Conservation (phyloP, 768 basidiomycete genomes). For the Naematelia encephala region DNA sequence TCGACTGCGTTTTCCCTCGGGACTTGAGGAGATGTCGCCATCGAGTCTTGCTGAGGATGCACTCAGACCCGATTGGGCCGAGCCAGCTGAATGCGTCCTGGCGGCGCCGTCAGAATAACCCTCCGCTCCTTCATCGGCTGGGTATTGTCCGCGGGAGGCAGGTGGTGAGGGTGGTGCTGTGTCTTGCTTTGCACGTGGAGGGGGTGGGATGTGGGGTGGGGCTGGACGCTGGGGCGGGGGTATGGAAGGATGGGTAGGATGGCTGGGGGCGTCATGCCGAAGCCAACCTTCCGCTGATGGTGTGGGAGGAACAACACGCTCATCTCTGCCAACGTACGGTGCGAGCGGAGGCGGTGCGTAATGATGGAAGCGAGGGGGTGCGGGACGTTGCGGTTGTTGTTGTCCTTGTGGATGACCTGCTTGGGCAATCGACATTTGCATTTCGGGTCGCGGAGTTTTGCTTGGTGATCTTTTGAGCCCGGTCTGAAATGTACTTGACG, state of each 20-base stretch:
- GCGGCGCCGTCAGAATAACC: not conserved
- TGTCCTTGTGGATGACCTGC: not conserved
- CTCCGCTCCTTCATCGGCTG: not conserved
- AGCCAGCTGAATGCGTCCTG: not conserved
- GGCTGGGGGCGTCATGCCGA: not conserved
- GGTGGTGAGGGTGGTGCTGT: not conserved
- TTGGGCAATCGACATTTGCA: not conserved
- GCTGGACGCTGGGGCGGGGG: slow-evolving; percentile 2
- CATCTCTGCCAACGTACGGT: not conserved
- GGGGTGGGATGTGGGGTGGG: not conserved
- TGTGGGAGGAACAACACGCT: not conserved
- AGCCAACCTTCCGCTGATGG: not conserved
- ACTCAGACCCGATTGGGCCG: not conserved
- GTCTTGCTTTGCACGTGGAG: not conserved
- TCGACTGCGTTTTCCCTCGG: not conserved
- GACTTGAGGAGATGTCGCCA: not conserved
- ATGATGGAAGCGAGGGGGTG: not conserved
- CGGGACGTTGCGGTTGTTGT: not conserved
- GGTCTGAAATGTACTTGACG: not conserved
- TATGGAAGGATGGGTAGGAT: slow-evolving; percentile 1
- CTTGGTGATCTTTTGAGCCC: not conserved
- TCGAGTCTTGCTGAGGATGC: not conserved
- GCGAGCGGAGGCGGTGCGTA: not conserved
- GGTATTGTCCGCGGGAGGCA: not conserved
- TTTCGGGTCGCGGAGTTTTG: not conserved